phyloP scores from a whole-genome alignment of 768 basidiomycete genomes.

The Phallus indusiatus region DNA sequence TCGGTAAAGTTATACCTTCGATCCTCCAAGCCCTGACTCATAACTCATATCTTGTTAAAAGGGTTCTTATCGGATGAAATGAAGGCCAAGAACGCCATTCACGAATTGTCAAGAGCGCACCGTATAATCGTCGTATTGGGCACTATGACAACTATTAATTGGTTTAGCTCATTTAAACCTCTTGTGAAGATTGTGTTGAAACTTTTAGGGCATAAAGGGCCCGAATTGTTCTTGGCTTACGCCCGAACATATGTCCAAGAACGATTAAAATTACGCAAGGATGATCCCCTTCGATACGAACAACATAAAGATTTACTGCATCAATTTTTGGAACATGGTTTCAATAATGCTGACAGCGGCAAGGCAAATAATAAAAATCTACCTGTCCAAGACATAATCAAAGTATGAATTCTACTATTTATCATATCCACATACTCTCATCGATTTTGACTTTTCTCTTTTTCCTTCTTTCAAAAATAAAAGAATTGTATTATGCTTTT shows the following conservation, averaged over 20 bases:
- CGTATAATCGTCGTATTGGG: background rate
- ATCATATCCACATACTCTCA: too few relatives aligned
- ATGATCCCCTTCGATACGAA: slow-evolving; percentile 2
- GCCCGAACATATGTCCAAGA: background rate
- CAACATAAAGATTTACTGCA: slow-evolving; percentile 6
- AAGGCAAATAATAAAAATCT: too few relatives aligned
- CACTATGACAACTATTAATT: background rate
- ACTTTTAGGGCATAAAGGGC: background rate
- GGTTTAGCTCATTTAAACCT: background rate
- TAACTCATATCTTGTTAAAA: background rate
- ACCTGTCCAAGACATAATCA: too few relatives aligned
- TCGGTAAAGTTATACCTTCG: too few relatives aligned
- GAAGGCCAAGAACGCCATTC: background rate
- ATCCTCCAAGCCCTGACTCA: too few relatives aligned
- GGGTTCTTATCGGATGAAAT: background rate
- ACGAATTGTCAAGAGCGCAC: background rate
- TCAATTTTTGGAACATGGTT: slow-evolving; percentile 2
- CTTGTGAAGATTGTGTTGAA: background rate
- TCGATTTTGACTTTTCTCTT: too few relatives aligned
- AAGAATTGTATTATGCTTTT: too few relatives aligned
- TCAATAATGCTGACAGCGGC: too few relatives aligned
- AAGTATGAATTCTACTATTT: too few relatives aligned
- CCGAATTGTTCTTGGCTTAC: background rate
- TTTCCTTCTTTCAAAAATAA: too few relatives aligned
- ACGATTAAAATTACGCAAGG: background rate